Evolutionary conservation across 495 filamentous ascomycete genomes (phyloP).

Genomic region (Aspergillus sclerotiicarbonarius): DNA sequence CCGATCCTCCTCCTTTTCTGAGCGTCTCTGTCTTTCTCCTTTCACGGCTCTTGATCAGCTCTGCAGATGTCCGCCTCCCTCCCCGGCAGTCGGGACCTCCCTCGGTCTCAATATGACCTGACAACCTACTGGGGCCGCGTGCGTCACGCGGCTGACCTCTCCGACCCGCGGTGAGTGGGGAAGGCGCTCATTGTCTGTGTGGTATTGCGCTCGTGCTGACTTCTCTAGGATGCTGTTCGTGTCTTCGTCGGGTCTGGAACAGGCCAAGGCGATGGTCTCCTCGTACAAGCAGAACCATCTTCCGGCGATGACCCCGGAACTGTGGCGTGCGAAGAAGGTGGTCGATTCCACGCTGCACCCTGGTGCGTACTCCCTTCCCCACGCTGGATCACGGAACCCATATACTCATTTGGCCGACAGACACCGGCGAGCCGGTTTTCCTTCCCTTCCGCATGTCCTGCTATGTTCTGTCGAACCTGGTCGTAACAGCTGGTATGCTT

Average conservation of each 20-base stretch:
- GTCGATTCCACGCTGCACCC: conserved; percentile 95
- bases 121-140: conserved; percentile 94
- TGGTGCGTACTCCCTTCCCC: conserved; percentile 33
- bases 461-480: conserved; percentile 89
- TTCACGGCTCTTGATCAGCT: conserved; percentile 10
- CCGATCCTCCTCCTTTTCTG: conserved; percentile 8
- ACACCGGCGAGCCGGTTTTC: conserved; percentile 88
- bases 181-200: not conserved
- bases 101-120: conserved; percentile 87
- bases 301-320: conserved; percentile 75
- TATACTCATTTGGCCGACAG: conserved; percentile 37
- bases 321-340: conserved; percentile 96
- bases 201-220: conserved; percentile 10
- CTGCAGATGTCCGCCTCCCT: conserved; percentile 81
- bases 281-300: conserved; percentile 79
- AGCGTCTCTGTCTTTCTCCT: conserved; percentile 1
- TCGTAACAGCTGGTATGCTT: conserved; percentile 98
- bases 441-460: conserved; percentile 96
- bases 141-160: conserved; percentile 80
- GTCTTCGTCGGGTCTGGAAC: conserved; percentile 70
- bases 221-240: conserved; percentile 72
- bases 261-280: conserved; percentile 74
- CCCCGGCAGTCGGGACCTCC: conserved; percentile 80
- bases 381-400: not conserved
- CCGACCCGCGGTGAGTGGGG: conserved; percentile 81